These are phyloP conservation scores for Yarrowia divulgata DNA, from an alignment of 805 yeast genomes.

Conservation along the genomic window DNA sequence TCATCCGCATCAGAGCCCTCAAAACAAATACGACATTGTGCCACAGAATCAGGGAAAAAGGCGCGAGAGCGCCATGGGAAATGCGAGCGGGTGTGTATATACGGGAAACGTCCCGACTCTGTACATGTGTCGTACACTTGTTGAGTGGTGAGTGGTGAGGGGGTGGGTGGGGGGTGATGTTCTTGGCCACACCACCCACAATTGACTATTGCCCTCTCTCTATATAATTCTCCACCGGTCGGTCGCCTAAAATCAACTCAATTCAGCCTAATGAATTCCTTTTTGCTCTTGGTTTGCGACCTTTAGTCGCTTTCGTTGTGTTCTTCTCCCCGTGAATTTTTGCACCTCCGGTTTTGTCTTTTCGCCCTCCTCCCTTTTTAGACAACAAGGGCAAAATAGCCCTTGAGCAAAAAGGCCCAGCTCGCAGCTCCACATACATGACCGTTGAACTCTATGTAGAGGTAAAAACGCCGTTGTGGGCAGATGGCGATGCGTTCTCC, in stretches of 20 bases:
- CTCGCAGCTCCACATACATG: slow-evolving; percentile 10
- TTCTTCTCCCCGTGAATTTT: background rate
- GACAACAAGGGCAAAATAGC: background rate
- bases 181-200: too few species aligned
- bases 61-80: background rate
- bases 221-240: too few species aligned
- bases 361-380: background rate
- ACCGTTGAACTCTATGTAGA: slow-evolving; percentile 23
- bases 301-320: too few species aligned
- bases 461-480: background rate
- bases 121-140: too few species aligned
- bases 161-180: too few species aligned
- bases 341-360: background rate
- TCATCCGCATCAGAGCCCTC: slow-evolving; percentile 13
- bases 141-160: too few species aligned
- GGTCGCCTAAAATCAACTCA: background rate
- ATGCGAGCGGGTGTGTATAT: background rate
- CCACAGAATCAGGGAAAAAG: background rate
- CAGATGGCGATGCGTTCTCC: background rate
- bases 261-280: background rate
- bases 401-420: background rate
- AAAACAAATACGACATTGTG: background rate
- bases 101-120: background rate
- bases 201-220: too few species aligned
- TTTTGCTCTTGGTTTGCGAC: background rate